These are phyloP conservation scores for Blepharisma japonicum DNA, from an alignment of 73 alveolate species.

Conservation along the genomic window DNA sequence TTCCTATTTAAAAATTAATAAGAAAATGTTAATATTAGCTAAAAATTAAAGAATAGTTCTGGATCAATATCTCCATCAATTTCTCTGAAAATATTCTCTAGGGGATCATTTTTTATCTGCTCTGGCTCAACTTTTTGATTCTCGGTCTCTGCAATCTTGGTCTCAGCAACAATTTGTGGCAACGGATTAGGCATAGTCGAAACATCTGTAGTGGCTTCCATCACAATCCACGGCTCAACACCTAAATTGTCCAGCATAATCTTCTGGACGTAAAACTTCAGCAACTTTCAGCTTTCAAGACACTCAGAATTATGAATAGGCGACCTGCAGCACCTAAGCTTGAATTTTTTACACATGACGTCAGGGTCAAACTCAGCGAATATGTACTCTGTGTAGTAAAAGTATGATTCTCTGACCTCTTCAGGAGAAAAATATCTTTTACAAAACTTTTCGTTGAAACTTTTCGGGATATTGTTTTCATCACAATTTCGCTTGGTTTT, in stretches of 20 bases:
- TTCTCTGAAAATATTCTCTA: too few relatives aligned
- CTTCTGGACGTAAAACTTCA: conserved; percentile 12
- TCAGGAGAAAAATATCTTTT: neutral
- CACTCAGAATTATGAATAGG: conserved; percentile 9
- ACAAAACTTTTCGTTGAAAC: conserved; percentile 24
- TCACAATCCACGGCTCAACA: too few relatives aligned
- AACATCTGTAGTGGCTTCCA: too few relatives aligned
- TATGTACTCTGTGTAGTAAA: neutral
- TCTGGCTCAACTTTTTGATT: too few relatives aligned
- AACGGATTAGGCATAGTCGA: too few relatives aligned
- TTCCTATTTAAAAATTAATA: too few relatives aligned
- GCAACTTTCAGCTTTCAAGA: neutral
- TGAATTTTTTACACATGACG: neutral
- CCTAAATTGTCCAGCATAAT: neutral
- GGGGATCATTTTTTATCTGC: too few relatives aligned
- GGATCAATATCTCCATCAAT: too few relatives aligned
- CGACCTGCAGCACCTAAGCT: neutral
- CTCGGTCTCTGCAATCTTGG: too few relatives aligned
- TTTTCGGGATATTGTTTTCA: neutral
- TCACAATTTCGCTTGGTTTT: neutral
- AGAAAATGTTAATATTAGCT: too few relatives aligned
- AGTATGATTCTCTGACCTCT: neutral
- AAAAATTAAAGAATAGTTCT: too few relatives aligned
- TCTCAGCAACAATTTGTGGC: too few relatives aligned
- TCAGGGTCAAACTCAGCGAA: neutral